Percentiles rank a stretch among this genome's conserved stretches.
These are phyloP conservation scores for Trichoderma endophyticum DNA, from an alignment of 2,329 filamentous ascomycete genomes.

Conservation along the genomic window DNA sequence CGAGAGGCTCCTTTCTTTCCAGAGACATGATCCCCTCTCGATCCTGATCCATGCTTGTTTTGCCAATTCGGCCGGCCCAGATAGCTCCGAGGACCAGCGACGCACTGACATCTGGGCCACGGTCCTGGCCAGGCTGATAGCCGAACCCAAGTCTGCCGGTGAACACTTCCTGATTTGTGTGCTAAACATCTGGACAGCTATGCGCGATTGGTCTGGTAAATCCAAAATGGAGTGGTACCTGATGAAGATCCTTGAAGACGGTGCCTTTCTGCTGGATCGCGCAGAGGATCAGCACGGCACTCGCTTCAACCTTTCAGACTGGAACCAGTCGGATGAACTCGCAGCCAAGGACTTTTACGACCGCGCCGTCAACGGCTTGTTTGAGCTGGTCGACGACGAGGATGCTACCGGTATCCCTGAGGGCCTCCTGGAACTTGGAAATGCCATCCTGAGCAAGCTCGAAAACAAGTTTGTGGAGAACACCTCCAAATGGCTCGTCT, in stretches of 20 bases:
- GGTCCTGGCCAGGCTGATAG: conserved; percentile 78
- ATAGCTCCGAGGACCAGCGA: conserved; percentile 75
- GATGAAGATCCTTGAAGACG: conserved; percentile 90
- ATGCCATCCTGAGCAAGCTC: conserved; percentile 76
- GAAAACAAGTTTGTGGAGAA: conserved; percentile 68
- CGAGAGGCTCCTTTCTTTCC: conserved; percentile 82
- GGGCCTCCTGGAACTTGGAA: conserved; percentile 78
- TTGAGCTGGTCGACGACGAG: conserved; percentile 81
- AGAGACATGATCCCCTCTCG: conserved; percentile 81
- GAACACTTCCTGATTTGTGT: conserved; percentile 81
- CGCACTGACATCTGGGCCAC: conserved; percentile 86
- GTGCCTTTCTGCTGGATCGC: conserved; percentile 83
- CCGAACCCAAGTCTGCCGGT: conserved; percentile 69
- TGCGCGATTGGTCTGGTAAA: conserved; percentile 86
- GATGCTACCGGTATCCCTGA: conserved; percentile 82
- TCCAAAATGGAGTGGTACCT: conserved; percentile 90
- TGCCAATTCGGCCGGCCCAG: conserved; percentile 77
- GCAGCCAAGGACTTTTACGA: conserved; percentile 87
- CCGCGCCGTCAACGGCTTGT: conserved; percentile 73
- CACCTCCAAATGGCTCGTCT: conserved; percentile 79
- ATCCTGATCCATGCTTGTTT: conserved; percentile 85
- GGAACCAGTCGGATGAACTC: conserved; percentile 75
- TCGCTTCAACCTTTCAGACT: conserved; percentile 67
- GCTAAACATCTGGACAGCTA: conserved; percentile 80
- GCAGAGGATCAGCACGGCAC: conserved; percentile 74